Percentiles rank a stretch among this genome's conserved stretches.
phyloP scores from a whole-genome alignment of 179 eudicot species.

The Patellifolia procumbens region DNA sequence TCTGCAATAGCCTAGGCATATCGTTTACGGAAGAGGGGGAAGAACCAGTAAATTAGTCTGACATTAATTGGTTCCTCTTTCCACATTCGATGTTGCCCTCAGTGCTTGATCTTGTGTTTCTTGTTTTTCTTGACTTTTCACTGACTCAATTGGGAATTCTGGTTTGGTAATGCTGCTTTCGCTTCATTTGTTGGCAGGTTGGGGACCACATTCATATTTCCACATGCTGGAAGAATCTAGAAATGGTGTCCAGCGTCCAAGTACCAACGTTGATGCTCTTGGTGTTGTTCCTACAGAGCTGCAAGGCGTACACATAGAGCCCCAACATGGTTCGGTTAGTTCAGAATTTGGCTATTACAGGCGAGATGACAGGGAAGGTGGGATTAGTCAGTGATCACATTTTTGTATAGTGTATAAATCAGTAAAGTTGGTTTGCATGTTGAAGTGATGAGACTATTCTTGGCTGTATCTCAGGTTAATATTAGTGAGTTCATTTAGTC shows the following conservation, averaged over 20 bases:
- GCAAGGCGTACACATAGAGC: conserved; percentile 34
- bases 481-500: conserved; percentile 7
- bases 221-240: conserved; percentile 56
- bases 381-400: conserved; percentile 34
- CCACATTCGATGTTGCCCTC: background rate
- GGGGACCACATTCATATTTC: conserved; percentile 80
- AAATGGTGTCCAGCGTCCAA: conserved; percentile 37
- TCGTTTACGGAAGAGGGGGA: background rate
- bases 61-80: background rate
- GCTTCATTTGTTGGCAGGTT: conserved; percentile 29
- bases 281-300: conserved; percentile 38
- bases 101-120: too few species aligned
- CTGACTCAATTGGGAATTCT: background rate
- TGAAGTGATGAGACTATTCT: background rate
- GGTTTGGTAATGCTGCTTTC: background rate
- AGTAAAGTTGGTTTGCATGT: conserved; percentile 3
- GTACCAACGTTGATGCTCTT: conserved; percentile 33
- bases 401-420: conserved; percentile 23
- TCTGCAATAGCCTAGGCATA: background rate
- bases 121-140: background rate
- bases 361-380: conserved; percentile 42
- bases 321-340: conserved; percentile 27
- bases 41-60: background rate
- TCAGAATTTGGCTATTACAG: conserved; percentile 25
- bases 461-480: background rate